Conservation (phyloP, 2,329 filamentous ascomycete genomes). For the Ploettnerulaceae sp. region DNA sequence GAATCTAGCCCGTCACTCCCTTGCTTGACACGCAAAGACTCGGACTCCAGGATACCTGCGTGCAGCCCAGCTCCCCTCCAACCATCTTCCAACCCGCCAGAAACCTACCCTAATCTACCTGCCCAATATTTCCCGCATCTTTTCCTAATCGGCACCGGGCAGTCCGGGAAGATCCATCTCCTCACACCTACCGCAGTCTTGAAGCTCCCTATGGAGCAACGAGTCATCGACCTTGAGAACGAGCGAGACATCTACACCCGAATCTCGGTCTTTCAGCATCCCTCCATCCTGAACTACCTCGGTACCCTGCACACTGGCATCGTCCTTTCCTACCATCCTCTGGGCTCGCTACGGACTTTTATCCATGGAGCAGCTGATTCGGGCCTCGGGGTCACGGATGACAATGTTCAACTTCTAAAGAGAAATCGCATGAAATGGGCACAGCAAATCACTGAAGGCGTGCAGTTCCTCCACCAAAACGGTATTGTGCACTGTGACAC, state of each 20-base stretch:
- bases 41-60: background rate
- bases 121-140: background rate
- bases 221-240: conserved; percentile 2
- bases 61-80: conserved; percentile 1
- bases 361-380: conserved; percentile 6
- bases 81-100: conserved; percentile 1
- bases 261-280: conserved; percentile 1
- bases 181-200: background rate
- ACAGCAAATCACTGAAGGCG: conserved; percentile 4
- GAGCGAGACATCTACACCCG: conserved; percentile 5
- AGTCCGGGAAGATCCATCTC: conserved; percentile 6
- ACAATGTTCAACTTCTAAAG: background rate
- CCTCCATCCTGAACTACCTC: conserved; percentile 1
- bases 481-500: conserved; percentile 9
- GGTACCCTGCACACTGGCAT: conserved; percentile 5
- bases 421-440: conserved; percentile 3
- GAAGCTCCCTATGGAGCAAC: conserved; percentile 4
- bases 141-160: background rate
- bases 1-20: background rate
- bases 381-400: background rate
- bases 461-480: conserved; percentile 7
- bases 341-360: conserved; percentile 1
- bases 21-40: background rate
- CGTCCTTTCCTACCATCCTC: conserved; percentile 3
- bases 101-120: background rate